Conservation (phyloP, 1,284 basidiomycete genomes). For the Moniliophthora roreri region DNA sequence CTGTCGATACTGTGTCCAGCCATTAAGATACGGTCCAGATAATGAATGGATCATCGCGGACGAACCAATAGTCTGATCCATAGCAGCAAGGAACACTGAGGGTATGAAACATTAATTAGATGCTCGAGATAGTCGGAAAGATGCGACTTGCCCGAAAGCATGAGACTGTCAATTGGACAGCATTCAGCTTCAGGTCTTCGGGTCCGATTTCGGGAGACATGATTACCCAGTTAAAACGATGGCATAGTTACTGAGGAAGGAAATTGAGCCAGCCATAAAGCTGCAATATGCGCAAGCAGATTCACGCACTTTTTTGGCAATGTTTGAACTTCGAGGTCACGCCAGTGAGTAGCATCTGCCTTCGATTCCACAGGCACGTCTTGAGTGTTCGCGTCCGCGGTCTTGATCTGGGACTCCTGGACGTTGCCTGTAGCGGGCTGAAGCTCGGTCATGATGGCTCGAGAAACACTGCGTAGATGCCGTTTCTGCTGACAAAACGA, state of each 20-base stretch:
- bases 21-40: background rate
- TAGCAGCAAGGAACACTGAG: slow-evolving; percentile 28
- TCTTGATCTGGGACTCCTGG: too few relatives aligned
- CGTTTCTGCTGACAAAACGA: too few relatives aligned
- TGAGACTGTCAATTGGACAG: background rate
- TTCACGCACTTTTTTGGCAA: slow-evolving; percentile 1
- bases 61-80: slow-evolving; percentile 34
- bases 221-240: slow-evolving; percentile 1
- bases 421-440: too few relatives aligned
- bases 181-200: background rate
- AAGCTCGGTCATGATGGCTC: too few relatives aligned
- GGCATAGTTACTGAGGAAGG: background rate
- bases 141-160: slow-evolving; percentile 2
- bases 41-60: background rate
- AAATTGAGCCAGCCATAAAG: background rate
- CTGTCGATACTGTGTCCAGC: slow-evolving; percentile 18
- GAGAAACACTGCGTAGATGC: too few relatives aligned
- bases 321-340: background rate
- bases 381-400: too few relatives aligned
- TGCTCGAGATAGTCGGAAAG: background rate
- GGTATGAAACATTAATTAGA: background rate
- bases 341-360: background rate
- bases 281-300: background rate
- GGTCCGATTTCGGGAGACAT: background rate
- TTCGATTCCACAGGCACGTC: background rate